Conservation (phyloP, 805 yeast genomes). For the Scheffersomyces coipomensis region DNA sequence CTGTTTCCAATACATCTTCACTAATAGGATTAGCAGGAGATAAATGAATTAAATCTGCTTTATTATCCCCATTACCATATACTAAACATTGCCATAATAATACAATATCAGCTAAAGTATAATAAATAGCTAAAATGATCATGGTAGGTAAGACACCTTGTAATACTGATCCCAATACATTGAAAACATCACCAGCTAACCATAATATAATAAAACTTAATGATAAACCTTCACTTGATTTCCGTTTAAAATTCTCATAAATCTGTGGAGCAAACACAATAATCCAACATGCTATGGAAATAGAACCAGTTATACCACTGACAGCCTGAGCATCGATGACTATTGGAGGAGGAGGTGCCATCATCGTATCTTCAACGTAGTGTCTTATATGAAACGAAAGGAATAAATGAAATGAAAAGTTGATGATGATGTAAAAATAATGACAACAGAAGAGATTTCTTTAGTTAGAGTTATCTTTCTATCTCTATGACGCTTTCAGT, state of each 20-base stretch:
- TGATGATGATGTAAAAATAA: background rate
- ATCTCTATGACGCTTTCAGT: too few relatives aligned
- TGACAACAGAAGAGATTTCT: too few relatives aligned
- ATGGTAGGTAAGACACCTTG: constrained; percentile 94
- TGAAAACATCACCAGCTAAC: constrained; percentile 93
- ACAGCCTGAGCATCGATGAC: constrained; percentile 67
- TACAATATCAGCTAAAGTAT: constrained; percentile 86
- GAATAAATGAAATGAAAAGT: background rate
- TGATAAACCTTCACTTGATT: constrained; percentile 88
- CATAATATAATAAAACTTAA: constrained; percentile 82
- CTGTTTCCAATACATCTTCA: constrained; percentile 66
- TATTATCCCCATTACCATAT: constrained; percentile 61
- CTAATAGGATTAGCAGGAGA: constrained; percentile 86
- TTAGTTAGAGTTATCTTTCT: too few relatives aligned
- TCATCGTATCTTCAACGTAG: constrained; percentile 5
- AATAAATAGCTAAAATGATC: constrained; percentile 89
- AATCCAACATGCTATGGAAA: constrained; percentile 96
- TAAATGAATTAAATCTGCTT: constrained; percentile 71
- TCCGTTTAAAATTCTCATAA: constrained; percentile 83
- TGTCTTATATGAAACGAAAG: too few relatives aligned
- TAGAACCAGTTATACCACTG: constrained; percentile 79
- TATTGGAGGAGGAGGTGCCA: constrained; percentile 67
- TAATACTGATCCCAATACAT: constrained; percentile 84
- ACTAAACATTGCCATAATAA: constrained; percentile 78
- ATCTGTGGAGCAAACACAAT: constrained; percentile 97